Evolutionary conservation across 1,284 basidiomycete genomes (phyloP).

Genomic region (Rhodotorula sp.): DNA sequence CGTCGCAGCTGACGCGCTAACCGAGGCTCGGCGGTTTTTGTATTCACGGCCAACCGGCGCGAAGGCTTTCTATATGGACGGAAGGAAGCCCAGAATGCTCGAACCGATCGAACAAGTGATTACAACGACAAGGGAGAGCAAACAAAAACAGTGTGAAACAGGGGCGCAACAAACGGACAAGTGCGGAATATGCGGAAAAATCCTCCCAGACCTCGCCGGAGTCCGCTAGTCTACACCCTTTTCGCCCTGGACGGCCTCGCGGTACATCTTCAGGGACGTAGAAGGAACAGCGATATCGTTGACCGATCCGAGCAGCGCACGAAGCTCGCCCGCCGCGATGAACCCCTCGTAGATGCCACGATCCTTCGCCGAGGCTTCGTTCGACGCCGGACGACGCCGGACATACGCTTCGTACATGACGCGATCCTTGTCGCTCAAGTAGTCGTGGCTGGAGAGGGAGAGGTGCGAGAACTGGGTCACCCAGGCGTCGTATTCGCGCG

Average conservation of each 20-base stretch:
- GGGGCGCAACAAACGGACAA: background rate
- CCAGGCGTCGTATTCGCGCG: conserved; percentile 74
- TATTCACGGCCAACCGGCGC: too few relatives aligned
- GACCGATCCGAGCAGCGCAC: background rate
- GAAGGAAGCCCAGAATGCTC: too few relatives aligned
- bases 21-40: too few relatives aligned
- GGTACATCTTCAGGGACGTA: conserved; percentile 7
- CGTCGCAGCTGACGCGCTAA: too few relatives aligned
- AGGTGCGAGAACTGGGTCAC: conserved; percentile 41
- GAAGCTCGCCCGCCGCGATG: background rate
- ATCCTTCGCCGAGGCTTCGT: conserved; percentile 19
- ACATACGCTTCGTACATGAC: conserved; percentile 17
- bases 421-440: conserved; percentile 49
- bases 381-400: too few relatives aligned
- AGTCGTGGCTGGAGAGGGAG: conserved; percentile 32
- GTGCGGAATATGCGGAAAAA: background rate
- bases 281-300: background rate
- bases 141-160: too few relatives aligned
- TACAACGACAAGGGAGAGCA: too few relatives aligned
- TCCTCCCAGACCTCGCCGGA: background rate
- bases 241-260: background rate
- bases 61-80: too few relatives aligned
- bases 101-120: too few relatives aligned
- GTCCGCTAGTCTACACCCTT: background rate
- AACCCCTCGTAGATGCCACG: background rate